phyloP scores from a whole-genome alignment of 2,329 filamentous ascomycete species.

The Botrytis deweyae region DNA sequence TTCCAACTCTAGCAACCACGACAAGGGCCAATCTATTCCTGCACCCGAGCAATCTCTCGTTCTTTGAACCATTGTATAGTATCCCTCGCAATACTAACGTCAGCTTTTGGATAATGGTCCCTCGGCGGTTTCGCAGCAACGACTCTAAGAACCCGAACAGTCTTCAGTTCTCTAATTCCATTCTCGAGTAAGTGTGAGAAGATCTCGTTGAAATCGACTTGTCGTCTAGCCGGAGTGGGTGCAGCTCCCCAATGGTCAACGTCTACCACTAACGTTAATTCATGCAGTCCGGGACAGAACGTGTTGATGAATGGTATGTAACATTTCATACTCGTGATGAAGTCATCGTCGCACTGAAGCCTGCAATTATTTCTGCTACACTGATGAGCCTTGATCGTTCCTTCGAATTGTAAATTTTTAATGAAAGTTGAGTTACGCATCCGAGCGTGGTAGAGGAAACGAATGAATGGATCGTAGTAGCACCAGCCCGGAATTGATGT shows the following conservation, averaged over 20 bases:
- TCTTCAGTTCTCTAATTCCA: neutral
- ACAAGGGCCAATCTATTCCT: too few relatives aligned
- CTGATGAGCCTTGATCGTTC: neutral
- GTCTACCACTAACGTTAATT: neutral
- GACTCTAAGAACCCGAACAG: neutral
- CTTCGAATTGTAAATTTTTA: neutral
- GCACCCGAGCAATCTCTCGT: neutral
- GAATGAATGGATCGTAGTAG: neutral
- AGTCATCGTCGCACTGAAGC: too few relatives aligned
- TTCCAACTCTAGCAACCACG: neutral
- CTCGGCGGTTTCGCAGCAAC: neutral
- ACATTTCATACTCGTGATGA: neutral
- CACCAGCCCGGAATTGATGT: neutral
- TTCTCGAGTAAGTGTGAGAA: neutral
- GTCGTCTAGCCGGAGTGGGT: too few relatives aligned
- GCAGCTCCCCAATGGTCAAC: neutral
- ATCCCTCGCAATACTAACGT: neutral
- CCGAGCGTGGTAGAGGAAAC: neutral
- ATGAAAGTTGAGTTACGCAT: neutral
- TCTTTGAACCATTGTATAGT: neutral
- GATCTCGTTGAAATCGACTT: neutral
- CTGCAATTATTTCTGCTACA: neutral
- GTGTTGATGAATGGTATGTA: neutral
- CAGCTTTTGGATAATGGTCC: too few relatives aligned
- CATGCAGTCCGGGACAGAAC: neutral